Base-by-base conservation (phyloP, 2,329 filamentous ascomycete genomes). In the Aspergillus chevalieri region DNA sequence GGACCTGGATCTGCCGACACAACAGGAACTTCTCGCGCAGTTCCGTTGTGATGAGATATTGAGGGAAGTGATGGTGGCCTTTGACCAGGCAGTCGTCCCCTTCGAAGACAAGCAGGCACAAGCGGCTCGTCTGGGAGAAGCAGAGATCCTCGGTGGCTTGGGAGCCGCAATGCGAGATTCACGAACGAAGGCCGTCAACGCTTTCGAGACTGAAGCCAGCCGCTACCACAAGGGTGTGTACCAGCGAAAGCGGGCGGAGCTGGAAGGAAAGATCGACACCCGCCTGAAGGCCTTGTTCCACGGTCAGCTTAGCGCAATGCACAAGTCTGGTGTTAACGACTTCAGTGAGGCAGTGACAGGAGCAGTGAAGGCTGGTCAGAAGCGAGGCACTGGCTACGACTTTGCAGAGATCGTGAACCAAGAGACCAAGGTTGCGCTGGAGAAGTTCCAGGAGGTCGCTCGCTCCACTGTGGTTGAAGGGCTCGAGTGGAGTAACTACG, bases 31-130 rank as follows among this genome's bases (percentile, higher is more conserved):
- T 43, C 79, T 98, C 47, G 93, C 93, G 9, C 93, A 98, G 68
- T 98, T 97, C 75, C 84, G 93, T 57, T 98, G 93, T 69, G 93
- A 98, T 67, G 93, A 98, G 72, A 98, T 98, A 51, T 82, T 90
- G 36, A 81, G 91, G 55, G 92, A 96, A 65, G 93, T 95, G 10
- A 77, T 95, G 50, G 73, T 90, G 39, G 79, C 77, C 2, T 98
- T 98, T 60, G 93, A 98, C 61, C 78, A 84, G 47, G 77, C 82
- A n/a, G 85, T 98, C 52, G 66, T 75, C 7, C 92, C 93, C 0
- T 80, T 97, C 12, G 93, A 98, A 69, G 87, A 93, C 60, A 81
- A 86, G 66, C 92, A 96, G 69, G 81, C 83, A 12, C 86, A 91
- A 57, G 83, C 84, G 33, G 77, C 81, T 24, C 83, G 84, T 44